phyloP scores from a whole-genome alignment of 768 basidiomycete species.

The Gymnopilus dilepis region DNA sequence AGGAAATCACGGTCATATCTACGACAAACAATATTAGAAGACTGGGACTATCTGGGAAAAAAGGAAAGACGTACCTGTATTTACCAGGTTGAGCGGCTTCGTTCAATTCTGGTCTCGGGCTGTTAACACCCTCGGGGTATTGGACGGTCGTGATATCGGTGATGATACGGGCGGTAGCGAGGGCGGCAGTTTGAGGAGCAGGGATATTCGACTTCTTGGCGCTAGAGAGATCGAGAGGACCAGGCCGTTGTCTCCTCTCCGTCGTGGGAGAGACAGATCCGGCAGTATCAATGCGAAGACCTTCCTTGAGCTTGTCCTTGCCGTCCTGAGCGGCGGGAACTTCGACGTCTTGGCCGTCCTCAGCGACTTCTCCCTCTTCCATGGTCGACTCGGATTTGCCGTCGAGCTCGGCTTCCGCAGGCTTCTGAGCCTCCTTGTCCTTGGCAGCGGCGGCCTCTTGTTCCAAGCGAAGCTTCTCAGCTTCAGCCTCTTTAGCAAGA shows the following conservation, averaged over 20 bases:
- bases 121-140: slow-evolving; percentile 84
- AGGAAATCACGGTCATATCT: slow-evolving; percentile 99
- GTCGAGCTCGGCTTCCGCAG: slow-evolving; percentile 38
- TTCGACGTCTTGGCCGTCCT: slow-evolving; percentile 23
- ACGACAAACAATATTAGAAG: slow-evolving; percentile 7
- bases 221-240: slow-evolving; percentile 70
- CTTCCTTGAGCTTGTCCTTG: slow-evolving; percentile 55
- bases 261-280: slow-evolving; percentile 45
- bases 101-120: slow-evolving; percentile 87
- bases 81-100: slow-evolving; percentile 83
- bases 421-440: slow-evolving; percentile 38
- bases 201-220: slow-evolving; percentile 48
- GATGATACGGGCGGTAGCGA: slow-evolving; percentile 85
- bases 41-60: background rate
- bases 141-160: slow-evolving; percentile 76
- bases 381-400: slow-evolving; percentile 23
- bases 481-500: slow-evolving; percentile 50
- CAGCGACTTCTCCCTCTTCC: slow-evolving; percentile 31
- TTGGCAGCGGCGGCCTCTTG: slow-evolving; percentile 41
- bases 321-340: slow-evolving; percentile 22
- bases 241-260: slow-evolving; percentile 61
- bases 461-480: slow-evolving; percentile 40
- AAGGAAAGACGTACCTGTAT: slow-evolving; percentile 63
- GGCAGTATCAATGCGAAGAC: slow-evolving; percentile 68
- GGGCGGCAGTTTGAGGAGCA: slow-evolving; percentile 65